Evolutionary conservation across 2,329 filamentous ascomycete species (phyloP), one percentile per base, ranked within the genome.

Genomic region (Epichloe hybrida): DNA sequence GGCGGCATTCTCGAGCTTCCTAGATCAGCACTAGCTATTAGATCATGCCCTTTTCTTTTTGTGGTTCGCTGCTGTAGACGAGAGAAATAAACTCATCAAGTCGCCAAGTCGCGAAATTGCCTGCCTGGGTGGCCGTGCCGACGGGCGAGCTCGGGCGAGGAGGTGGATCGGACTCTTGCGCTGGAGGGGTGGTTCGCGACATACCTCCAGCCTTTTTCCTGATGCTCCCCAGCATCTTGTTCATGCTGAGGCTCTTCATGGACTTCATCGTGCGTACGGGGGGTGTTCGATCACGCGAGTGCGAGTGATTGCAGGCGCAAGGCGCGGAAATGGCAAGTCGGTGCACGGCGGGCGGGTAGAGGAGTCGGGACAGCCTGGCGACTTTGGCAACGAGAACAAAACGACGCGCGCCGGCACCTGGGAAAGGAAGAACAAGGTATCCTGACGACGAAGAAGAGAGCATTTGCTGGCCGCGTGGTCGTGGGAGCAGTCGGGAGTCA

Each of bases 171-270:
- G 17, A 12, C 17, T 3, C 8, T 12, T 13, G 8, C n/a, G 6
- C 20, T 4, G 11, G 20, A 13, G 37, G 8, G 36, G 38, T 8
- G 39, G 17, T 15, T 15, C 15, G 17, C 11, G 40, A 45, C 59
- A 42, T 59, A 60, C 62, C 50, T 34, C 63, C 67, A 36, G 69
- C 69, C 59, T 69, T 72, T 62, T 70, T 73, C 61, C 69, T 75
- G 63, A 80, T 72, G 67, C 67, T 75, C 56, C 73, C 74, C 43
- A 79, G 68, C 71, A 79, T 69, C 69, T 72, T 77, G 64, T 72
- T 75, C 68, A 77, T 71, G 63, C 70, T 75, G 53, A 79, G 70
- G 38, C 72, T 69, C 66, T 76, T 79, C 71, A 72, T 72, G 55
- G 64, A 64, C 58, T 68, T 71, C 67, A 71, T 71, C 50, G 17